Evolutionary conservation across 768 basidiomycete genomes (phyloP).

Genomic region (Pulveroboletus sp.): DNA sequence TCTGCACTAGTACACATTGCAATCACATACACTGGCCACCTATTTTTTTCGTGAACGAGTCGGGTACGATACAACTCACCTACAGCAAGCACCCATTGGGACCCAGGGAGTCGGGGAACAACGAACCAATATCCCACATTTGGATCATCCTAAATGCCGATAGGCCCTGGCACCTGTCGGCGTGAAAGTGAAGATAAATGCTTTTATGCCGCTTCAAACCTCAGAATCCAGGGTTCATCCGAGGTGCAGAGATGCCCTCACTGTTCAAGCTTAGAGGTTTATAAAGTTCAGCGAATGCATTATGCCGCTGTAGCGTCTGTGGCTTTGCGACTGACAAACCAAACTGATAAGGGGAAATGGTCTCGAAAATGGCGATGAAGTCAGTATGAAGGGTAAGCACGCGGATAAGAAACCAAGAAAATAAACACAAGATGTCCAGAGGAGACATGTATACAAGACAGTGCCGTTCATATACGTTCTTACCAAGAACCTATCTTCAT

Average conservation of each 20-base stretch:
- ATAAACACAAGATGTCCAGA: not conserved
- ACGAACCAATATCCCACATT: no score
- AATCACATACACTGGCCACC: no score
- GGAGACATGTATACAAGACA: not conserved
- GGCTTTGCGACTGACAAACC: not conserved
- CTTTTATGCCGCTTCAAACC: no score
- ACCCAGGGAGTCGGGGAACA: no score
- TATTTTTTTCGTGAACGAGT: no score
- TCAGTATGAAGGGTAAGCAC: not conserved
- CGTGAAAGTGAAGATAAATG: no score
- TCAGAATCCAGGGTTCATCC: no score
- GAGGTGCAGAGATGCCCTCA: not conserved
- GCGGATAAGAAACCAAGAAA: slow-evolving; percentile 1
- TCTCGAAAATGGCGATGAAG: not conserved
- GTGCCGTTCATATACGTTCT: slow-evolving; percentile 32
- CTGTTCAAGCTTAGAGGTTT: not conserved
- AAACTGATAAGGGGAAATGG: not conserved
- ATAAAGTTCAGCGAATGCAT: not conserved
- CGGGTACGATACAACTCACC: no score
- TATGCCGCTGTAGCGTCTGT: not conserved
- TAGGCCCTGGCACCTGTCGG: no score
- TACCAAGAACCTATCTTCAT: slow-evolving; percentile 77
- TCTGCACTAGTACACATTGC: no score
- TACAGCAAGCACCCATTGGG: no score
- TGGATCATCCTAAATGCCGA: no score